Base-by-base conservation (phyloP, 2,329 filamentous ascomycete species). In the Hypoxylon sp. region DNA sequence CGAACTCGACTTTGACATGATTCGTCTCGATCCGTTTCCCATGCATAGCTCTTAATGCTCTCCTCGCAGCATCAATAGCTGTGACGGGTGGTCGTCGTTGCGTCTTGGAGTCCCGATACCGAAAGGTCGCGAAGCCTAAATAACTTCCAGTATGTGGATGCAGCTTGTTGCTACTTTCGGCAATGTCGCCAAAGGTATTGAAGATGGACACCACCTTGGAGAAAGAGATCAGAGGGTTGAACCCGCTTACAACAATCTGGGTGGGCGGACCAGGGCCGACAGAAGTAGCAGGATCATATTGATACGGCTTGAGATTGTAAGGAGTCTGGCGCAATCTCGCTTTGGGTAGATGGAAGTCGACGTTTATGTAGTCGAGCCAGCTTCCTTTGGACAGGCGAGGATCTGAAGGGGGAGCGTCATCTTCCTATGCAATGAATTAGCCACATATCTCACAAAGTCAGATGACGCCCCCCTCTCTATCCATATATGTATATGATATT, bases 81-180 rank as follows among this genome's bases (percentile, higher is more conserved):
- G 86, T 81, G 27, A 90, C 74, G 2, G 80, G 73, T 1, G 76
- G 63, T 73, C 84, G 66, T 75, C 78, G 60, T 76, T 75, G 69
- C 44, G 73, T 71, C 75, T 83, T 80, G 2, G 80, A 76, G 68
- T 97, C 93, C 65, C 88, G 86, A 71, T 95, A 99, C 51, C 88
- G 86, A 67, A 99, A 91, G 11, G 91, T 90, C 60, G 90, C 96
- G 68, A 99, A 92, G 8, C 94, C 94, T 8, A 99, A 81, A 67
- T 95, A 96, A 66, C 90, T 94, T 12, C 94, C 94, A 8, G 92
- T 97, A 50, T 92, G 88, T 6, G 94, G 94, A 71, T 99, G 91
- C 65, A 95, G 93, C 69, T 95, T 93, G 67, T 97, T 97, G 66
- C 90, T 91, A 63, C 95, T 88, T 66, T 92, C 89, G 32, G 88